Conservation (phyloP, 257 asterid species). For the Leonotis leonurus region DNA sequence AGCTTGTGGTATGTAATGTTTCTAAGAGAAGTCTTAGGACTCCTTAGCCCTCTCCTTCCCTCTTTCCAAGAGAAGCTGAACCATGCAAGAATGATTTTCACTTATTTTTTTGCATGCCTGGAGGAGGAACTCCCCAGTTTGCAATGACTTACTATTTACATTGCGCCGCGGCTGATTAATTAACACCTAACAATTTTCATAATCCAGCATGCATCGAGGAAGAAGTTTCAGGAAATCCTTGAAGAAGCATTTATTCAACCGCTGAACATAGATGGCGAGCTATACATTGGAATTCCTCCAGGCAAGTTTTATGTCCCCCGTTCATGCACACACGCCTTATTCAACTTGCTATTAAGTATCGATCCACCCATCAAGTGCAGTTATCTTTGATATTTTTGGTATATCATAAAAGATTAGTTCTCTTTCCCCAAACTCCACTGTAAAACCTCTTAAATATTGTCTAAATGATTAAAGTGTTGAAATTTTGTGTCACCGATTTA, state of each 20-base stretch:
- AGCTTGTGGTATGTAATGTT: no score
- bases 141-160: not conserved
- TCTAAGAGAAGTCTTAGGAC: no score
- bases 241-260: conserved; percentile 82
- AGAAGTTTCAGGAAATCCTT: conserved; percentile 79
- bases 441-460: not conserved
- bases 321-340: no score
- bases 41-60: no score
- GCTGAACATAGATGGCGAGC: conserved; percentile 74
- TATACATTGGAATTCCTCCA: conserved; percentile 97
- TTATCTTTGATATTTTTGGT: not conserved
- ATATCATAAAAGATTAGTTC: no score
- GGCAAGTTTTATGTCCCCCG: no score
- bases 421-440: no score
- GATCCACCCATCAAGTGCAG: conserved; percentile 1
- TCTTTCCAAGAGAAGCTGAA: no score
- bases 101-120: no score
- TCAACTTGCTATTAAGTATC: conserved; percentile 1
- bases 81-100: no score
- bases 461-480: no score
- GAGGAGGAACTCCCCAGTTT: not conserved
- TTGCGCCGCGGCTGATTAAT: not conserved
- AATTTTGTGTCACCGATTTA: no score
- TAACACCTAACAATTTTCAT: conserved; percentile 6
- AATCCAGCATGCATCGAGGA: conserved; percentile 74